phyloP scores from a whole-genome alignment of 805 yeast species.

The Priceomyces medius region DNA sequence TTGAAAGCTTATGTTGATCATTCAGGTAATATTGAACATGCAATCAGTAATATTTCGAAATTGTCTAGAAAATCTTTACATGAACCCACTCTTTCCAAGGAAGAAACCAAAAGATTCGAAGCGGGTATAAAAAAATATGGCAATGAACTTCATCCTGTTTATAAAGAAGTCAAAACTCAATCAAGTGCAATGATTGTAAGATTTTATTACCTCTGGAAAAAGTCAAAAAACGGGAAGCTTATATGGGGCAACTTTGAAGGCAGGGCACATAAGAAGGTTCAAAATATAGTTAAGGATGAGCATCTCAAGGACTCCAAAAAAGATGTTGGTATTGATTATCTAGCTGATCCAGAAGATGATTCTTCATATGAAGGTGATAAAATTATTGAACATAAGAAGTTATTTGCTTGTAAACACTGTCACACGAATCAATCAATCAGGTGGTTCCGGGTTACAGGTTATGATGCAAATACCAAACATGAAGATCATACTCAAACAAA shows the following conservation, averaged over 20 bases:
- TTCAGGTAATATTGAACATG: conserved; percentile 49
- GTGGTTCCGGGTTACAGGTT: conserved; percentile 76
- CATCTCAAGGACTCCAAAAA: conserved; percentile 11
- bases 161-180: conserved; percentile 68
- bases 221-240: conserved; percentile 66
- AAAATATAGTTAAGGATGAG: conserved; percentile 22
- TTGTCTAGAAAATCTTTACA: conserved; percentile 58
- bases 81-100: conserved; percentile 73
- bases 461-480: conserved; percentile 37
- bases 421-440: conserved; percentile 49
- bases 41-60: conserved; percentile 44
- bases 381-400: conserved; percentile 34
- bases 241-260: conserved; percentile 87
- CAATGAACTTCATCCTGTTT: conserved; percentile 74
- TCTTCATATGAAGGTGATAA: conserved; percentile 64
- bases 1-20: conserved; percentile 52
- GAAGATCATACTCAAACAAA: conserved; percentile 21
- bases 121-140: conserved; percentile 71
- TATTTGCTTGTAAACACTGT: conserved; percentile 73
- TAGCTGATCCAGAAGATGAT: conserved; percentile 68
- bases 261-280: conserved; percentile 58
- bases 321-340: conserved; percentile 34
- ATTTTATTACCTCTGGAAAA: conserved; percentile 90
- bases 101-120: conserved; percentile 70
- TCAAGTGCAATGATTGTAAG: conserved; percentile 78